Percentiles rank a stretch among this genome's conserved stretches.
Conservation (phyloP, 371 early-diverging fungal genomes). For the Apophysomyces sp. region DNA sequence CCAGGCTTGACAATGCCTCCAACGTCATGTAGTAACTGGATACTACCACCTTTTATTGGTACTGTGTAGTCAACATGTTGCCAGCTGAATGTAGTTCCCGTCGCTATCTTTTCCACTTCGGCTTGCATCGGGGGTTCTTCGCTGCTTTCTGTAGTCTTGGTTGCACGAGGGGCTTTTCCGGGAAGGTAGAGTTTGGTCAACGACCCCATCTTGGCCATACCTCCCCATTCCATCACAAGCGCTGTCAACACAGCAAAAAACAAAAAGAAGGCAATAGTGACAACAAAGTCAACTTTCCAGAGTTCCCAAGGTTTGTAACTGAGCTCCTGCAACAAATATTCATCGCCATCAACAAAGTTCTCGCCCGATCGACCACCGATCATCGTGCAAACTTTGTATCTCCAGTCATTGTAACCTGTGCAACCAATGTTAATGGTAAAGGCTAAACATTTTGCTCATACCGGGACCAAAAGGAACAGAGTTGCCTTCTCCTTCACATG, state of each 20-base stretch:
- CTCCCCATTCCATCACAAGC: constrained; percentile 46
- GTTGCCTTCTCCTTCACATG: constrained; percentile 45
- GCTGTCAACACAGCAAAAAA: constrained; percentile 43
- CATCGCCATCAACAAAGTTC: constrained; percentile 53
- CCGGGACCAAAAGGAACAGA: constrained; percentile 60
- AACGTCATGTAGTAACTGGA: constrained; percentile 47
- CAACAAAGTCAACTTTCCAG: constrained; percentile 45
- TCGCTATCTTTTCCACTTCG: constrained; percentile 19
- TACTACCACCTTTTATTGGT: constrained; percentile 43
- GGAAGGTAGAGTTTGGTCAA: constrained; percentile 52
- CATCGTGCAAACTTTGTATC: constrained; percentile 64
- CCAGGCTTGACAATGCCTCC: constrained; percentile 61
- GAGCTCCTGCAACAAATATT: constrained; percentile 64
- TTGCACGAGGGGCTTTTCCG: constrained; percentile 25
- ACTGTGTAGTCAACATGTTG: constrained; percentile 47
- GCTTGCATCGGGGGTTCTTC: constrained; percentile 16
- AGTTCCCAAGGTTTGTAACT: constrained; percentile 21
- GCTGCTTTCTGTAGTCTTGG: constrained; percentile 20
- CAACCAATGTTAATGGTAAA: background rate
- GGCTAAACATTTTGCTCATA: background rate
- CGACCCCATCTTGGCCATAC: constrained; percentile 43
- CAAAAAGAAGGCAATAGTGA: constrained; percentile 41
- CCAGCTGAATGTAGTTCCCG: constrained; percentile 50
- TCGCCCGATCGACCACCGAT: constrained; percentile 56
- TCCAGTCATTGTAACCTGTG: constrained; percentile 40